These are phyloP conservation scores for Chaetomium sp. DNA, from an alignment of 2,329 filamentous ascomycete species.

Conservation along the genomic window DNA sequence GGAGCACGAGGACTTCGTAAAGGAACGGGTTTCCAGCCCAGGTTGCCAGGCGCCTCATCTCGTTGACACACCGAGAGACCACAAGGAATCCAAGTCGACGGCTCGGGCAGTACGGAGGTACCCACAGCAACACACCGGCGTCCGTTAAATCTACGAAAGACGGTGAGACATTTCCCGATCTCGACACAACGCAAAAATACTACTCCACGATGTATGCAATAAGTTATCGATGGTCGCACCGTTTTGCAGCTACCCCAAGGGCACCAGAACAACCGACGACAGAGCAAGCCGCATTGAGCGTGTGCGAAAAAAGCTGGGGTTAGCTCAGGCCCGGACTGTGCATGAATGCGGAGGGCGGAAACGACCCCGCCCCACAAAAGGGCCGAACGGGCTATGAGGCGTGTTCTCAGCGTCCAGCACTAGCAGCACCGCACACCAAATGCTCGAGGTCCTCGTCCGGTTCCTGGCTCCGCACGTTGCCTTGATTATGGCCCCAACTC, in stretches of 20 bases:
- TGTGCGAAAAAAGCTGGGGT: constrained; percentile 11
- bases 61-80: not conserved
- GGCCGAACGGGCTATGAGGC: constrained; percentile 24
- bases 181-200: not conserved
- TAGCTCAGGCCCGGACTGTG: constrained; percentile 11
- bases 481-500: too few relatives aligned
- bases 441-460: too few relatives aligned
- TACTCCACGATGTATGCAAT: not conserved
- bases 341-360: constrained; percentile 22
- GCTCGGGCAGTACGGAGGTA: not conserved
- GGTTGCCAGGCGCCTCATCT: too few relatives aligned
- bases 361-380: constrained; percentile 21
- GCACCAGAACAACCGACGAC: too few relatives aligned
- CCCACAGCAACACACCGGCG: not conserved
- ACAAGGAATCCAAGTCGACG: not conserved
- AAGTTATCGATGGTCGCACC: not conserved
- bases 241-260: too few relatives aligned
- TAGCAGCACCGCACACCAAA: too few relatives aligned
- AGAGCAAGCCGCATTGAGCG: constrained; percentile 5
- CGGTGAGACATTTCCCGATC: constrained; percentile 1
- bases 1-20: too few relatives aligned
- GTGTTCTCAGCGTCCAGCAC: too few relatives aligned
- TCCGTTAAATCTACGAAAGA: not conserved
- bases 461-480: too few relatives aligned
- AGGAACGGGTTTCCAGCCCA: too few relatives aligned